Evolutionary conservation across 2,329 filamentous ascomycete species (phyloP).

Genomic region (Phialophora tarda): DNA sequence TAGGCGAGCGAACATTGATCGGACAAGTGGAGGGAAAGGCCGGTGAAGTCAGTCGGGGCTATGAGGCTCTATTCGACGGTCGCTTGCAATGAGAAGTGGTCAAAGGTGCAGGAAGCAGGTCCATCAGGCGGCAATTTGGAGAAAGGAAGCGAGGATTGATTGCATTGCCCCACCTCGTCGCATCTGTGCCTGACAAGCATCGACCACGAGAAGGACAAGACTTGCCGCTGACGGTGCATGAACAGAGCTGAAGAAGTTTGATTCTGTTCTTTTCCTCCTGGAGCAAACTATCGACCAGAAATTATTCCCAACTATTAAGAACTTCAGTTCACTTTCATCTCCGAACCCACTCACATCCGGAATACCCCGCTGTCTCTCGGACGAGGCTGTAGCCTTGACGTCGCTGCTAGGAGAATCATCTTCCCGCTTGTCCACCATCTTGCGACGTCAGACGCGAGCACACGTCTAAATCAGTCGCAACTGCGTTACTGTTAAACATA

Average conservation of each 20-base stretch:
- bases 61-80: background rate
- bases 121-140: background rate
- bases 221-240: background rate
- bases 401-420: background rate
- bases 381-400: background rate
- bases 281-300: background rate
- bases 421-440: background rate
- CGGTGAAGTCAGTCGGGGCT: background rate
- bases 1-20: constrained; percentile 75
- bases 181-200: constrained; percentile 4
- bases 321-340: background rate
- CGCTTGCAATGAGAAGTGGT: background rate
- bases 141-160: constrained; percentile 2
- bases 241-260: background rate
- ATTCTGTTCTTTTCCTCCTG: background rate
- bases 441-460: background rate
- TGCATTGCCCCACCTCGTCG: constrained; percentile 11
- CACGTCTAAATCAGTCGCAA: background rate
- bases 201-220: background rate
- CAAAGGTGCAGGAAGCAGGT: background rate
- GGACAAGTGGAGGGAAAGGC: constrained; percentile 9
- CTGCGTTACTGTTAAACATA: background rate
- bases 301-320: background rate
- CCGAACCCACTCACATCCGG: background rate
- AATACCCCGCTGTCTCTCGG: background rate